phyloP scores from a whole-genome alignment of 768 basidiomycete species.

The Russula vinacea region DNA sequence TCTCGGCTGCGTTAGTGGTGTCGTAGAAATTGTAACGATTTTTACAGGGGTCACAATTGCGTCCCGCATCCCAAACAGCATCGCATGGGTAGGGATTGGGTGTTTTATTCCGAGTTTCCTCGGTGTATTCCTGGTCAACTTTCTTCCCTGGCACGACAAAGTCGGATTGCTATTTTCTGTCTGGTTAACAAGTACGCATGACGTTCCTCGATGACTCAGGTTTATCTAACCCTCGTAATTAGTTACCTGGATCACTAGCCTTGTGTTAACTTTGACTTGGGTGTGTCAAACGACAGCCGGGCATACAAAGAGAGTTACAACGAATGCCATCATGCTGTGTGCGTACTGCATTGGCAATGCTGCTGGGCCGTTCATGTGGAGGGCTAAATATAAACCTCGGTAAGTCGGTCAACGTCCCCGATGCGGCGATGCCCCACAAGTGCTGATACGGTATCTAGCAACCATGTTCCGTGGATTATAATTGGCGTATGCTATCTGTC shows the following conservation, averaged over 20 bases:
- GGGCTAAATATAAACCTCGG: slow-evolving; percentile 63
- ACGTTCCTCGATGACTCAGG: neutral
- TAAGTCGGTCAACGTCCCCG: slow-evolving; percentile 31
- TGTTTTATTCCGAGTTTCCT: slow-evolving; percentile 65
- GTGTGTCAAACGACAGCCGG: slow-evolving; percentile 62
- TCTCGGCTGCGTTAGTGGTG: slow-evolving; percentile 61
- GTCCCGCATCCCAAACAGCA: slow-evolving; percentile 52
- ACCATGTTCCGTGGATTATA: slow-evolving; percentile 73
- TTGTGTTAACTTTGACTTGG: slow-evolving; percentile 63
- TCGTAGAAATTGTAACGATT: slow-evolving; percentile 66
- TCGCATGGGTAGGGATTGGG: slow-evolving; percentile 59
- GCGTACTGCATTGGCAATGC: slow-evolving; percentile 69
- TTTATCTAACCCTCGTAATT: slow-evolving; percentile 11
- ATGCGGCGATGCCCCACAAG: neutral
- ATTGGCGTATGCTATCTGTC: slow-evolving; percentile 61
- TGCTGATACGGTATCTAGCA: slow-evolving; percentile 40
- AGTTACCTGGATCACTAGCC: slow-evolving; percentile 55
- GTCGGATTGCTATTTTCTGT: slow-evolving; percentile 59
- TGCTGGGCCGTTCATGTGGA: slow-evolving; percentile 78
- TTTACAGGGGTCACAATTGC: slow-evolving; percentile 60
- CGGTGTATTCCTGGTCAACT: slow-evolving; percentile 59
- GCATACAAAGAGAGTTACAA: slow-evolving; percentile 67
- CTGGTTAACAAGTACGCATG: slow-evolving; percentile 50
- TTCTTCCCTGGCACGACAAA: slow-evolving; percentile 62
- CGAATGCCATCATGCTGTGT: slow-evolving; percentile 69